These are phyloP conservation scores for Acanthamoeba healyi DNA, from an alignment of 208 protist species.

Conservation along the genomic window DNA sequence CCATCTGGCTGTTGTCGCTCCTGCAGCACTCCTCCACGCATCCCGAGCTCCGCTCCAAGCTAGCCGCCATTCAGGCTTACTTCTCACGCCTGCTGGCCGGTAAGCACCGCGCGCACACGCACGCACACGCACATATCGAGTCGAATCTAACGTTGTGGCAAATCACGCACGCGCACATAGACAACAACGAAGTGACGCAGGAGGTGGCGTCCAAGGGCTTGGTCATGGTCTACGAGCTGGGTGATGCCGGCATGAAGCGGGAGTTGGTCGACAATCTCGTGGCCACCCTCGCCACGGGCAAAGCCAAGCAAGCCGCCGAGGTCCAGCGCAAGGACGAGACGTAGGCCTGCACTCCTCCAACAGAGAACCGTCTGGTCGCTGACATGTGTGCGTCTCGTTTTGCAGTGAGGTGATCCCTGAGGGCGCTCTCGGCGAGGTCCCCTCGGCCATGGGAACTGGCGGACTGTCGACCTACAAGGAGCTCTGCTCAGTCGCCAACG, in stretches of 20 bases:
- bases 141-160: no score
- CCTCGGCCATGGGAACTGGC: conserved; percentile 56
- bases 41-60: conserved; percentile 23
- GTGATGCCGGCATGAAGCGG: conserved; percentile 71
- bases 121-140: no score
- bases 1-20: conserved; percentile 79
- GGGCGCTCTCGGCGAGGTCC: conserved; percentile 66
- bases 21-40: conserved; percentile 72
- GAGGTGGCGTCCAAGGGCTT: conserved; percentile 85
- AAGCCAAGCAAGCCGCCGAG: conserved; percentile 38
- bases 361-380: conserved; percentile 24
- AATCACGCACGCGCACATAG: neutral
- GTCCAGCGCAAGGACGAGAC: conserved; percentile 70
- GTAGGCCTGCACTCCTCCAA: neutral
- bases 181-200: conserved; percentile 81
- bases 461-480: conserved; percentile 83
- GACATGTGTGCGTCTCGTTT: neutral
- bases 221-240: conserved; percentile 82
- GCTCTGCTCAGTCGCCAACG: conserved; percentile 77
- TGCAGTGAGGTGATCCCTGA: conserved; percentile 78
- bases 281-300: conserved; percentile 72
- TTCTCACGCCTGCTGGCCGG: conserved; percentile 76
- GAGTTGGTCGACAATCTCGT: conserved; percentile 80
- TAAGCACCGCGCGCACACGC: neutral
- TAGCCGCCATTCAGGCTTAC: conserved; percentile 65